Percentiles rank a stretch among this genome's conserved stretches.
Evolutionary conservation across 257 asterid genomes (phyloP).

Genomic region (Ballota nigra): DNA sequence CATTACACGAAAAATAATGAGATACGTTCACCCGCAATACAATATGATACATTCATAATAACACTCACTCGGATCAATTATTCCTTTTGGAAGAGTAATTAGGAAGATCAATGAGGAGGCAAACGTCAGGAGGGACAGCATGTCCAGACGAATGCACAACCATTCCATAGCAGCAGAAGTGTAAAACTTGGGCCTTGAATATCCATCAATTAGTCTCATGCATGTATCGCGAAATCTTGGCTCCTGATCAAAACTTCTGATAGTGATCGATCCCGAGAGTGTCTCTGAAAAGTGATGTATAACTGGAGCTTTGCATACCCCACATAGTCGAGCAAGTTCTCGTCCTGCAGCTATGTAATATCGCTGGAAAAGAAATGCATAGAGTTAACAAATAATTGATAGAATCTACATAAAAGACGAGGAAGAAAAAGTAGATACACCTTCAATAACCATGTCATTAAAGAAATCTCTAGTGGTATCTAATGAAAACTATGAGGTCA

Average conservation of each 20-base stretch:
- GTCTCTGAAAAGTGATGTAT: slow-evolving; percentile 94
- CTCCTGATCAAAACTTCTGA: slow-evolving; percentile 78
- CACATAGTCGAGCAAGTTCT: slow-evolving; percentile 77
- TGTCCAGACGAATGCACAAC: slow-evolving; percentile 86
- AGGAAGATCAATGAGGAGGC: slow-evolving; percentile 63
- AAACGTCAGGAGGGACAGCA: slow-evolving; percentile 68
- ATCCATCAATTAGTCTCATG: slow-evolving; percentile 76
- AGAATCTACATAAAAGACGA: not conserved
- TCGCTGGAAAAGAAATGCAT: slow-evolving; percentile 36
- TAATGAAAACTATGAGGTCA: not conserved
- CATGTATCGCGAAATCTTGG: slow-evolving; percentile 58
- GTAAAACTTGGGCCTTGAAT: slow-evolving; percentile 80
- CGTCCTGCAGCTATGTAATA: slow-evolving; percentile 87
- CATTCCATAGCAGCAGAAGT: slow-evolving; percentile 83
- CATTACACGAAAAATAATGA: slow-evolving; percentile 15
- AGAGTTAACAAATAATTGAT: not conserved
- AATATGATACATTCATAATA: not conserved
- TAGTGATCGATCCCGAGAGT: slow-evolving; percentile 79
- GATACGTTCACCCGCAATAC: not conserved
- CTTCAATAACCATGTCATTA: not conserved
- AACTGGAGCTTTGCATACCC: slow-evolving; percentile 86
- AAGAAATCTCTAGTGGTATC: not conserved
- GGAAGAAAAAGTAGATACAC: not conserved
- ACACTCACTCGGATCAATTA: slow-evolving; percentile 73
- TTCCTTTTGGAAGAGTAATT: slow-evolving; percentile 71